Evolutionary conservation across 176 grass and related monocot genomes (phyloP), one percentile per base, ranked within the genome.

Genomic region (Eleusine indica): DNA sequence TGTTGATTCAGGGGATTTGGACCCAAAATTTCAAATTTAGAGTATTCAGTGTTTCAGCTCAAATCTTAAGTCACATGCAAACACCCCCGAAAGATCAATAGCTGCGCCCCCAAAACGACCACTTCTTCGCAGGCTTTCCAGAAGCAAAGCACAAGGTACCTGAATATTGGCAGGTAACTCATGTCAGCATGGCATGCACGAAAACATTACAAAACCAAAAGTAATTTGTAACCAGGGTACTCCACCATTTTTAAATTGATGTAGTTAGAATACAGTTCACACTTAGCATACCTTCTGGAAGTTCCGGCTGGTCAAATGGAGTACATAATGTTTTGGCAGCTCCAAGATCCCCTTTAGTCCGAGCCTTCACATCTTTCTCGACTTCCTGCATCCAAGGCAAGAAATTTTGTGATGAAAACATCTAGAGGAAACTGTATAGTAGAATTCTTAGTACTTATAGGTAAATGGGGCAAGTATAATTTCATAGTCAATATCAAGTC

Each of bases 121-220:
- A 98, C 53, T 93, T 95, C 89, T 90, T 91, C 21, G 93, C 93
- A 49, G 83, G 89, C 85, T 90, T 98, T 68, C 96, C 96, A 9
- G 91, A 98, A 32, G 96, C 96, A 73, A 98, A 95, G 83, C 96
- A 98, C 66, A 90, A 53, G 43, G 96, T 95, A 44, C 96, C 96
- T 95, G 79, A 60, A 88, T 47, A 51, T 53, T 48, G 42, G 54
- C 62, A 70, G 19, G 14, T 29, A 38, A 57, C 14, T 8, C 22
- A 77, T 1, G 46, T 86, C 38, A 86, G 78, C 17, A 9, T 18
- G 13, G 2, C 1, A 7, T 68, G 6, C 35, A 41, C 19, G 7
- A 4, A 60, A 43, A 5, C 2, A 16, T 17, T 65, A 25, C 28
- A 77, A 56, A 22, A 71, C 30, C n/a, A 73, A 72, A 76, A 22